Conservation (phyloP, 768 basidiomycete genomes). For the Suillus lakei region DNA sequence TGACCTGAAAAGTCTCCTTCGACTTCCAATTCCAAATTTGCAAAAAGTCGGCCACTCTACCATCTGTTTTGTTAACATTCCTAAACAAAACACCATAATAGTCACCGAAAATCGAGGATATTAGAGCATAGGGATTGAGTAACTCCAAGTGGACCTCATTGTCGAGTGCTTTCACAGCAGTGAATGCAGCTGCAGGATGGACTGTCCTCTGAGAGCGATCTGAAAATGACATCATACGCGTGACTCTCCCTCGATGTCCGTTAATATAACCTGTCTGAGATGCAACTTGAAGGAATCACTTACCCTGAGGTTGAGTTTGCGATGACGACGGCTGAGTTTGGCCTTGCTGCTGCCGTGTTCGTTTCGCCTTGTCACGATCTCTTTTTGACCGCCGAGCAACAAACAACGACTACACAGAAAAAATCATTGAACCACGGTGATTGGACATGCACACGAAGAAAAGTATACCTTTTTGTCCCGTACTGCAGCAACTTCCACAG, state of each 20-base stretch:
- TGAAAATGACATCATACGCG: not conserved
- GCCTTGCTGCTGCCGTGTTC: too few species aligned
- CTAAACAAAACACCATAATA: not conserved
- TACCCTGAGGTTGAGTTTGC: too few species aligned
- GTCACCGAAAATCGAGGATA: not conserved
- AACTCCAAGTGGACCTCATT: not conserved
- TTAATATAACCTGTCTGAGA: not conserved
- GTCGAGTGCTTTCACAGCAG: not conserved
- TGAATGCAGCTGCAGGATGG: constrained; percentile 20
- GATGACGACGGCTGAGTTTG: too few species aligned
- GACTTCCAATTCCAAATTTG: constrained; percentile 2
- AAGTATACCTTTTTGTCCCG: too few species aligned
- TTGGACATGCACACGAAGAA: too few species aligned
- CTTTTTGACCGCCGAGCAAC: too few species aligned
- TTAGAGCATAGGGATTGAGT: not conserved
- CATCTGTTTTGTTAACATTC: not conserved
- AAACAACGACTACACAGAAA: too few species aligned
- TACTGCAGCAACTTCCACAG: too few species aligned
- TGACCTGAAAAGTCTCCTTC: not conserved
- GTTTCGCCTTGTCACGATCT: too few species aligned
- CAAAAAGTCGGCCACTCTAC: not conserved
- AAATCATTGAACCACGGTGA: too few species aligned
- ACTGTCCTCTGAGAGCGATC: not conserved
- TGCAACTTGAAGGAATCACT: not conserved
- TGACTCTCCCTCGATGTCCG: not conserved